phyloP scores from a whole-genome alignment of 306 rosid genomes.

The Quercus rubra region DNA sequence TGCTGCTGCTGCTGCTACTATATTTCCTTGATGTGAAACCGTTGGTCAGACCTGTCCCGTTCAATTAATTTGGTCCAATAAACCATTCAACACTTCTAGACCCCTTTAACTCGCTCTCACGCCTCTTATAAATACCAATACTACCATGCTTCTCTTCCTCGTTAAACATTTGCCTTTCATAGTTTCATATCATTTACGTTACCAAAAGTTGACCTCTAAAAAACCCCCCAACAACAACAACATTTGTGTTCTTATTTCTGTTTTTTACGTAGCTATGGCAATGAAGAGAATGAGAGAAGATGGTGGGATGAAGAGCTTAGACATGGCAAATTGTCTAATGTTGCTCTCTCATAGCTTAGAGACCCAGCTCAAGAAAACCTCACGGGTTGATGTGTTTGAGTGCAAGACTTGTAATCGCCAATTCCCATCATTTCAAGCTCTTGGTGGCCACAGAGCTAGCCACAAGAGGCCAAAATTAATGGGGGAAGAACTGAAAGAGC shows the following conservation, averaged over 20 bases:
- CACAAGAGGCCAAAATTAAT: conserved; percentile 45
- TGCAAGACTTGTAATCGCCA: conserved; percentile 81
- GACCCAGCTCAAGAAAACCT: background rate
- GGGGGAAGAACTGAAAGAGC: conserved; percentile 4
- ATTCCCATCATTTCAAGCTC: conserved; percentile 80
- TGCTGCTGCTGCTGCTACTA: too few species aligned
- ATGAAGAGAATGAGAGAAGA: conserved; percentile 50
- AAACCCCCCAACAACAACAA: too few species aligned
- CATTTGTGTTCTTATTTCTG: too few species aligned
- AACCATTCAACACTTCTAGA: too few species aligned
- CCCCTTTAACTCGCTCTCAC: too few species aligned
- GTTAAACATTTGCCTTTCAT: too few species aligned
- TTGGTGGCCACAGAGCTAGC: conserved; percentile 91
- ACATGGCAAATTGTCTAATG: conserved; percentile 37
- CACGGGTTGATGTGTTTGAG: conserved; percentile 26
- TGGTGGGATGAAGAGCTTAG: conserved; percentile 9
- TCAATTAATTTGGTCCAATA: too few species aligned
- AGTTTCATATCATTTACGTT: background rate
- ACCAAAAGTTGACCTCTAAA: background rate
- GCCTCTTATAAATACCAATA: background rate
- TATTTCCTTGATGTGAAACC: too few species aligned
- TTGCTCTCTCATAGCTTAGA: conserved; percentile 32
- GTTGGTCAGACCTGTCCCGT: too few species aligned
- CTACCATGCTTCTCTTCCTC: background rate
- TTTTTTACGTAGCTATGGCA: background rate